Evolutionary conservation across 2,329 filamentous ascomycete genomes (phyloP).

Genomic region (Rutstroemia sp.): DNA sequence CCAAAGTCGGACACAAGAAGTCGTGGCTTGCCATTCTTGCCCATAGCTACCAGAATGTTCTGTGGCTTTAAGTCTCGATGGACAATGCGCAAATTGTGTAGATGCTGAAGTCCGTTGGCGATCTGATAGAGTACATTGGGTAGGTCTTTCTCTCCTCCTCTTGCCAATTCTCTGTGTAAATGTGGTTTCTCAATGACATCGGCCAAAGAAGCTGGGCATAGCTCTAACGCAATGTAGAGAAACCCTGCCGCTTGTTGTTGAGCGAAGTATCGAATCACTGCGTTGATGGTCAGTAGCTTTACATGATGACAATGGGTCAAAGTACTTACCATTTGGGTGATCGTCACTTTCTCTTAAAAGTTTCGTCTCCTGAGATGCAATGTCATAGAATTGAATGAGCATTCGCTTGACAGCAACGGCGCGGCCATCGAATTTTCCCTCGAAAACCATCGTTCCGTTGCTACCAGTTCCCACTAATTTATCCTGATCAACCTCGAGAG

Average conservation of each 20-base stretch:
- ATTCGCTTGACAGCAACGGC: conserved; percentile 95
- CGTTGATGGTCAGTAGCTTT: conserved; percentile 14
- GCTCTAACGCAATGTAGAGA: conserved; percentile 90
- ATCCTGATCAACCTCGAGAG: conserved; percentile 56
- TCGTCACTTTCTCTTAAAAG: conserved; percentile 89
- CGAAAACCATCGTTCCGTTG: conserved; percentile 94
- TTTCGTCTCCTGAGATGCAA: conserved; percentile 89
- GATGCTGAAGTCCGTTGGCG: conserved; percentile 77
- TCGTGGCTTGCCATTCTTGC: conserved; percentile 63
- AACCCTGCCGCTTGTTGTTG: conserved; percentile 85
- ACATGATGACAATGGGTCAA: not conserved
- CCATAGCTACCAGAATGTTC: conserved; percentile 83
- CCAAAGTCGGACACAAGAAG: conserved; percentile 96
- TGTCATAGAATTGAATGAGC: conserved; percentile 91
- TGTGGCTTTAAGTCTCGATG: conserved; percentile 97
- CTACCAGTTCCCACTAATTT: conserved; percentile 70
- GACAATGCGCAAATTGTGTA: conserved; percentile 89
- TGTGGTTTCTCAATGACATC: conserved; percentile 78
- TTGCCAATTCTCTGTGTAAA: conserved; percentile 60
- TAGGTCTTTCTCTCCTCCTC: conserved; percentile 66
- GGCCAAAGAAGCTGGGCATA: conserved; percentile 87
- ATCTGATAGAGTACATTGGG: conserved; percentile 82
- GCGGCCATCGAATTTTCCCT: conserved; percentile 87
- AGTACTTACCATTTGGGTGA: conserved; percentile 66
- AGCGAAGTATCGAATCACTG: conserved; percentile 91